A percentile compares a stretch with the other conserved stretches of the same genome.
These are phyloP conservation scores for Digitaria exilis DNA, from an alignment of 202 grass and related monocot species.

Conservation along the genomic window DNA sequence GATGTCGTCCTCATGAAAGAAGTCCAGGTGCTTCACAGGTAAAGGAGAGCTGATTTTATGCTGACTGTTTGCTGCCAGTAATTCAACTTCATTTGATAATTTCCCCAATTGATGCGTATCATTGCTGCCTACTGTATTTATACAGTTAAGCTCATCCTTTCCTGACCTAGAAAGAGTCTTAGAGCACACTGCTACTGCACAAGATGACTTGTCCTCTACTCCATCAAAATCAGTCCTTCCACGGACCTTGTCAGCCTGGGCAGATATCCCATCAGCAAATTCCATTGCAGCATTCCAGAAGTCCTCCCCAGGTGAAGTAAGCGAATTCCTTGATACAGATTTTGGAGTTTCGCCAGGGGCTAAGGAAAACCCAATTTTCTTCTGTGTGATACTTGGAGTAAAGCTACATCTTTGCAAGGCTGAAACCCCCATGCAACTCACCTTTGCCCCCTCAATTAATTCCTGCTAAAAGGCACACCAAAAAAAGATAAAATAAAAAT, in stretches of 20 bases:
- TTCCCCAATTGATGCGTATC: constrained; percentile 55
- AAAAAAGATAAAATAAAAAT: background rate
- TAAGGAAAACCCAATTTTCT: constrained; percentile 47
- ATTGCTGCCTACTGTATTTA: constrained; percentile 48
- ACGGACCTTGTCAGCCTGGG: constrained; percentile 44
- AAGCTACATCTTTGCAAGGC: constrained; percentile 74
- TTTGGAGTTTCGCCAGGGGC: constrained; percentile 61
- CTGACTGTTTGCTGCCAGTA: constrained; percentile 22
- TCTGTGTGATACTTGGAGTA: constrained; percentile 58
- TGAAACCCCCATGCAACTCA: constrained; percentile 4
- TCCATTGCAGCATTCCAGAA: constrained; percentile 94
- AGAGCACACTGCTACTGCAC: constrained; percentile 53
- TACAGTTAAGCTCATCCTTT: constrained; percentile 37
- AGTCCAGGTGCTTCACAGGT: constrained; percentile 89
- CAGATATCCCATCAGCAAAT: constrained; percentile 68
- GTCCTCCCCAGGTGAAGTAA: constrained; percentile 85
- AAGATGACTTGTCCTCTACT: constrained; percentile 70
- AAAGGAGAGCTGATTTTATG: constrained; percentile 61
- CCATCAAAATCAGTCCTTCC: constrained; percentile 43
- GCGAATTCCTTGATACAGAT: constrained; percentile 55
- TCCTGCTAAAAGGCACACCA: constrained; percentile 45
- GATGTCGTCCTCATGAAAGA: constrained; percentile 73
- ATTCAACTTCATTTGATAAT: constrained; percentile 36
- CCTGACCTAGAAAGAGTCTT: constrained; percentile 64
- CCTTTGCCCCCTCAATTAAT: constrained; percentile 26